A percentile compares a stretch with the other conserved stretches of the same genome.
phyloP scores from a whole-genome alignment of 2,329 filamentous ascomycete genomes.

The Fusarium cicatricum region DNA sequence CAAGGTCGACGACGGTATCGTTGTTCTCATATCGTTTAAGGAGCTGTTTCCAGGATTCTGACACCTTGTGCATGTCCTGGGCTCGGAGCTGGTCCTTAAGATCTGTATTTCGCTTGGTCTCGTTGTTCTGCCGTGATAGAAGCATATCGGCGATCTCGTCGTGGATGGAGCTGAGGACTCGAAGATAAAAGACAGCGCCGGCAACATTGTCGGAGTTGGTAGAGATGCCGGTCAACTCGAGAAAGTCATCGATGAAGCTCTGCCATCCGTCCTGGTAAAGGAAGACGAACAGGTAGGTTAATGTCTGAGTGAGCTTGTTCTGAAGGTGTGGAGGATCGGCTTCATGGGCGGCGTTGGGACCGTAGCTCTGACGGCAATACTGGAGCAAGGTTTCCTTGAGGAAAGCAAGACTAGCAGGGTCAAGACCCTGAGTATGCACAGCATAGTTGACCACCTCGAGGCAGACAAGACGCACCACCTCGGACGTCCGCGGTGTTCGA shows the following conservation, averaged over 20 bases:
- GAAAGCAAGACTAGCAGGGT: constrained; percentile 74
- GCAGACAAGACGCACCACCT: constrained; percentile 87
- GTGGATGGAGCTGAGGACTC: constrained; percentile 87
- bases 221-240: constrained; percentile 73
- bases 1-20: constrained; percentile 82
- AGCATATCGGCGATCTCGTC: constrained; percentile 97
- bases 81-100: constrained; percentile 90
- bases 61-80: constrained; percentile 88
- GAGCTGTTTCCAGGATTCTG: constrained; percentile 90
- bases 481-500: constrained; percentile 75
- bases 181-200: constrained; percentile 87
- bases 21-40: constrained; percentile 78
- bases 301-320: constrained; percentile 95
- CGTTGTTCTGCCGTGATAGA: constrained; percentile 77
- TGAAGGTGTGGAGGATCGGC: constrained; percentile 82
- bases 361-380: constrained; percentile 82
- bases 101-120: constrained; percentile 85
- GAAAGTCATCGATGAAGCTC: constrained; percentile 89
- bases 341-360: constrained; percentile 62
- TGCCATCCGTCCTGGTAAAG: constrained; percentile 89
- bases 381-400: constrained; percentile 83
- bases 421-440: constrained; percentile 80
- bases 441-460: constrained; percentile 95
- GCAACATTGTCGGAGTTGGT: constrained; percentile 73
- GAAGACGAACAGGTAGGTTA: constrained; percentile 91